Conservation (phyloP, 148 eudicot species). For the Vaccinium myrtillus region DNA sequence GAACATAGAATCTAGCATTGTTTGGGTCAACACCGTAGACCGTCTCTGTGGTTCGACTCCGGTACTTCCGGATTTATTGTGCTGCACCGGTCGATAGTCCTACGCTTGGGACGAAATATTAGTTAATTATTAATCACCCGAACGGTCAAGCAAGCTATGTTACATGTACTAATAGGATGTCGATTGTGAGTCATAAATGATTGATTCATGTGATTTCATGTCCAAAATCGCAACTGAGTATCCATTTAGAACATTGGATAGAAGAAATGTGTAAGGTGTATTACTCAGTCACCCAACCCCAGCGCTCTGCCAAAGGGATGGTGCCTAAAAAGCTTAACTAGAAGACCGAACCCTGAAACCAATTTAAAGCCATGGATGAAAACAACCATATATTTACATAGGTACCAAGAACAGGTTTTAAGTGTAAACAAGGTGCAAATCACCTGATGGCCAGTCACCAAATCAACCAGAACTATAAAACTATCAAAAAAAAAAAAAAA, state of each 20-base stretch:
- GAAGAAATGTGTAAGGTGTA: background rate
- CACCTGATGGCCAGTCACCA: constrained; percentile 26
- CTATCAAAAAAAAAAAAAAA: too few relatives aligned
- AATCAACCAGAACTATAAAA: constrained; percentile 21
- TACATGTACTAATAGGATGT: background rate
- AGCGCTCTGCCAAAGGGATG: constrained; percentile 44
- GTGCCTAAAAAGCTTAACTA: constrained; percentile 38
- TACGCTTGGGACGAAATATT: too few relatives aligned
- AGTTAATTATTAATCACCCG: too few relatives aligned
- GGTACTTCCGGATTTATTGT: too few relatives aligned
- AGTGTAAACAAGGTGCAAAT: constrained; percentile 15
- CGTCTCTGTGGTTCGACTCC: too few relatives aligned
- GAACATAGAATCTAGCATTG: too few relatives aligned
- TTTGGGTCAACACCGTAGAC: too few relatives aligned
- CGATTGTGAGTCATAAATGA: background rate
- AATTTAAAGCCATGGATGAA: background rate
- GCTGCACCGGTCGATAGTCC: too few relatives aligned
- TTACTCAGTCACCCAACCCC: constrained; percentile 44
- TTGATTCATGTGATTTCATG: background rate
- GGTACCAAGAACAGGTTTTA: background rate
- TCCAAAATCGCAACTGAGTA: background rate
- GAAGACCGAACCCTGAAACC: constrained; percentile 38
- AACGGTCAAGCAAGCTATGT: too few relatives aligned
- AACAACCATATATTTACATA: background rate
- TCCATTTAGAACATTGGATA: background rate